phyloP scores from a whole-genome alignment of 1,139 yeast genomes.

The Hansenula sp. region DNA sequence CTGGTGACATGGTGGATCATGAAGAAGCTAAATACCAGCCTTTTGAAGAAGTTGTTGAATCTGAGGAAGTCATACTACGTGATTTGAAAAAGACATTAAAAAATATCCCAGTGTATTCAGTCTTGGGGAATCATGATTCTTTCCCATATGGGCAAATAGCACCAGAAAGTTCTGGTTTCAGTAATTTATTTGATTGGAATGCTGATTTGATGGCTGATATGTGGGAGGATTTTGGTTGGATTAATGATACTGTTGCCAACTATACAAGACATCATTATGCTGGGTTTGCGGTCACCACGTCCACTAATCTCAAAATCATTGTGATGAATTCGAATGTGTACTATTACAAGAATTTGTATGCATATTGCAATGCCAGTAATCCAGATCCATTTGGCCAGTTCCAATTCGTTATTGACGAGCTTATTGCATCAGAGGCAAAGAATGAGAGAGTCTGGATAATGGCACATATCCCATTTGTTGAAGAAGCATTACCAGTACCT shows the following conservation, averaged over 20 bases:
- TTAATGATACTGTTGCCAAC: slow-evolving; percentile 29
- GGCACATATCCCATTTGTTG: slow-evolving; percentile 63
- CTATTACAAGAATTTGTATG: slow-evolving; percentile 61
- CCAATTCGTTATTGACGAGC: slow-evolving; percentile 56
- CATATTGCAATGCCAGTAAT: slow-evolving; percentile 50
- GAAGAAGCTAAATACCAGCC: slow-evolving; percentile 43
- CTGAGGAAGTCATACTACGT: slow-evolving; percentile 47
- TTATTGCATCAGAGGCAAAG: slow-evolving; percentile 49
- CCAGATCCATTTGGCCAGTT: slow-evolving; percentile 65
- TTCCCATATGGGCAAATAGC: slow-evolving; percentile 71
- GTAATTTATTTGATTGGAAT: slow-evolving; percentile 54
- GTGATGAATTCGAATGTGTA: slow-evolving; percentile 65
- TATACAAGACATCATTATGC: slow-evolving; percentile 48
- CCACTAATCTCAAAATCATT: slow-evolving; percentile 55
- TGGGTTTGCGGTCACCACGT: slow-evolving; percentile 56
- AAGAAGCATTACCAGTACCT: slow-evolving; percentile 61
- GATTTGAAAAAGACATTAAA: slow-evolving; percentile 52
- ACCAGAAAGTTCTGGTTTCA: slow-evolving; percentile 43
- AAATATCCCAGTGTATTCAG: slow-evolving; percentile 57
- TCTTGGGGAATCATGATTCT: slow-evolving; percentile 69
- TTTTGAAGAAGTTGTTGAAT: slow-evolving; percentile 42
- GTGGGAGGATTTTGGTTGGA: slow-evolving; percentile 49
- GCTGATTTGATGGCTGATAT: slow-evolving; percentile 55
- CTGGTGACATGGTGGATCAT: slow-evolving; percentile 69
- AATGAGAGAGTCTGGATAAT: slow-evolving; percentile 68